A percentile compares a stretch with the other conserved stretches of the same genome.
Conservation (phyloP, 73 alveolate genomes). For the Uronychia binucleata region DNA sequence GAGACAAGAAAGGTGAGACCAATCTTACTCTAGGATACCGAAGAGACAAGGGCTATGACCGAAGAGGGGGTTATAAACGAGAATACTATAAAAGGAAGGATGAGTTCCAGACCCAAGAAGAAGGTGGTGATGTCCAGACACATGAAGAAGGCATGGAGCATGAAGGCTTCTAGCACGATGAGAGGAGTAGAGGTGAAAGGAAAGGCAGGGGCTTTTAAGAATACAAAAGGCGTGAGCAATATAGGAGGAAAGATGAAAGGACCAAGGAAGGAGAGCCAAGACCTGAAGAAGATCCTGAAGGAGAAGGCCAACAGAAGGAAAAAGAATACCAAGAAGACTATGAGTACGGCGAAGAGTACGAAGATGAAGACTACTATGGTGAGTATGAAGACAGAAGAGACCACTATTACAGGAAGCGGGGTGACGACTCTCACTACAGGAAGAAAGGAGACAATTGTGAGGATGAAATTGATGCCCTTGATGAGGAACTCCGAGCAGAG, state of each 20-base stretch:
- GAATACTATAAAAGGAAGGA: too few species aligned
- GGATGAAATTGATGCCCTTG: conserved; percentile 14
- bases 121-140: too few species aligned
- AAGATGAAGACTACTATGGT: conserved; percentile 22
- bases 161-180: too few species aligned
- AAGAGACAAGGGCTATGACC: too few species aligned
- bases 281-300: neutral
- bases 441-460: neutral
- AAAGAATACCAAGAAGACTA: neutral
- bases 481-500: neutral
- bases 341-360: conserved; percentile 11
- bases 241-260: conserved; percentile 2
- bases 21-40: too few species aligned
- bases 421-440: neutral
- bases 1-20: too few species aligned
- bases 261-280: neutral
- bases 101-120: too few species aligned
- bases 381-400: neutral
- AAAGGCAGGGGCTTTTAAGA: too few species aligned
- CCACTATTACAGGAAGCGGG: conserved; percentile 4
- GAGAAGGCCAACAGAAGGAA: neutral
- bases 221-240: conserved; percentile 32
- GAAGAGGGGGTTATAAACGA: too few species aligned
- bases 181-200: too few species aligned
- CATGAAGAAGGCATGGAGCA: too few species aligned